These are phyloP conservation scores for Ophiostoma tasmaniense DNA, from an alignment of 2,329 filamentous ascomycete species.

Conservation along the genomic window DNA sequence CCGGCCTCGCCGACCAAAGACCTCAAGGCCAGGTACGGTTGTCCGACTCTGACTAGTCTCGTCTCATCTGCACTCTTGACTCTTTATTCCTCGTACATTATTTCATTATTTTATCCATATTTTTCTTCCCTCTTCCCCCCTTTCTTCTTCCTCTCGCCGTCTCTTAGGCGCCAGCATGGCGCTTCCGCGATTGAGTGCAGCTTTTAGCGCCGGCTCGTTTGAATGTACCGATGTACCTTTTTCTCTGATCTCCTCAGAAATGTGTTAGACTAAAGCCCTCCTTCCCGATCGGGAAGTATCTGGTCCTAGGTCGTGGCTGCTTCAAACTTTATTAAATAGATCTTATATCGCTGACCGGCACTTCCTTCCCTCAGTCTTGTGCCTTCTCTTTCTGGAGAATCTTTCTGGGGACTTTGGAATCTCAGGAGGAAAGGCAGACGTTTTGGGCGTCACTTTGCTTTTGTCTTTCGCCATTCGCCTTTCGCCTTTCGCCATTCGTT, in stretches of 20 bases:
- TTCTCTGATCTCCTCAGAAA: neutral
- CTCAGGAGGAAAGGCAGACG: neutral
- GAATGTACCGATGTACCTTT: neutral
- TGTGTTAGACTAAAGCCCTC: neutral
- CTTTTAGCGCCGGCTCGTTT: neutral
- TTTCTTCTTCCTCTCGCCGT: neutral
- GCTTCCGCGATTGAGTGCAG: conserved; percentile 14
- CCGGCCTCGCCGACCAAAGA: neutral
- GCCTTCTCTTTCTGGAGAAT: neutral
- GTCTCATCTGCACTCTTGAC: neutral
- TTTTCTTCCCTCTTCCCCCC: neutral
- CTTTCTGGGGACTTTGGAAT: too few relatives aligned
- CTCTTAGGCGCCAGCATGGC: conserved; percentile 16
- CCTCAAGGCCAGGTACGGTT: neutral
- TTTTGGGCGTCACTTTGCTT: too few relatives aligned
- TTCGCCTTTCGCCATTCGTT: too few relatives aligned
- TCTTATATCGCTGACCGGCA: neutral
- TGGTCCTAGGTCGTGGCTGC: conserved; percentile 1
- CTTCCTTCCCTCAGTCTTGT: conserved; percentile 8
- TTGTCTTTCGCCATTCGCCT: too few relatives aligned
- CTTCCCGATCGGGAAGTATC: conserved; percentile 12
- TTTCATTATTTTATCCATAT: neutral
- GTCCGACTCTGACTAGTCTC: neutral
- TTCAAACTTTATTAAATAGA: conserved; percentile 12
- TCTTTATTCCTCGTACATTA: neutral